A percentile compares a stretch with the other conserved stretches of the same genome.
Conservation (phyloP, 495 filamentous ascomycete species). For the Talaromyces adpressus region DNA sequence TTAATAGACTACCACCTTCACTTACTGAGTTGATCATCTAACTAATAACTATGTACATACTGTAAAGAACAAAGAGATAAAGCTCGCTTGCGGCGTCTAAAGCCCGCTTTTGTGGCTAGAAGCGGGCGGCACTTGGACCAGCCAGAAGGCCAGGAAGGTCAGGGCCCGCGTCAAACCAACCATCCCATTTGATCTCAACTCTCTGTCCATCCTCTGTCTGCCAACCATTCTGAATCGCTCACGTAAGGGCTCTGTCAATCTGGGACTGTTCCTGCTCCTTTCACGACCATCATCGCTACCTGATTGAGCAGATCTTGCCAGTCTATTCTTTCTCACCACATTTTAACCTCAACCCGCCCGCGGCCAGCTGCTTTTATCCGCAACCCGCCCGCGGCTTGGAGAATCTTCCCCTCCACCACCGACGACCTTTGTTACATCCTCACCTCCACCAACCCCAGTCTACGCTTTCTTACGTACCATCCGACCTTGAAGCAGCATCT, state of each 20-base stretch:
- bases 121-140: slow-evolving; percentile 32
- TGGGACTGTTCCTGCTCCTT: slow-evolving; percentile 3
- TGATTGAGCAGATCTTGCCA: neutral
- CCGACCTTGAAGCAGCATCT: neutral
- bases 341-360: neutral
- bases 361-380: neutral
- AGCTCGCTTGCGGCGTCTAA: slow-evolving; percentile 32
- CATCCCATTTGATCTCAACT: slow-evolving; percentile 1
- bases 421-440: slow-evolving; percentile 5
- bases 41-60: neutral
- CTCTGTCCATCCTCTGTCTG: neutral
- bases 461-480: neutral
- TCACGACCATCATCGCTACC: neutral
- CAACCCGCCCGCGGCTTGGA: slow-evolving; percentile 13
- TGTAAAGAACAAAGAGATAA: neutral
- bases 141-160: slow-evolving; percentile 27
- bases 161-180: slow-evolving; percentile 19
- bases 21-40: neutral
- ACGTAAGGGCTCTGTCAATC: slow-evolving; percentile 22
- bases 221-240: slow-evolving; percentile 19
- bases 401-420: slow-evolving; percentile 17
- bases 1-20: neutral
- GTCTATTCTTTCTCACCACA: neutral
- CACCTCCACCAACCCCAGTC: neutral
- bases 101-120: slow-evolving; percentile 28